Percentiles rank a stretch among this genome's conserved stretches.
phyloP scores from a whole-genome alignment of 345 rosid species.

The Salix dunnii region DNA sequence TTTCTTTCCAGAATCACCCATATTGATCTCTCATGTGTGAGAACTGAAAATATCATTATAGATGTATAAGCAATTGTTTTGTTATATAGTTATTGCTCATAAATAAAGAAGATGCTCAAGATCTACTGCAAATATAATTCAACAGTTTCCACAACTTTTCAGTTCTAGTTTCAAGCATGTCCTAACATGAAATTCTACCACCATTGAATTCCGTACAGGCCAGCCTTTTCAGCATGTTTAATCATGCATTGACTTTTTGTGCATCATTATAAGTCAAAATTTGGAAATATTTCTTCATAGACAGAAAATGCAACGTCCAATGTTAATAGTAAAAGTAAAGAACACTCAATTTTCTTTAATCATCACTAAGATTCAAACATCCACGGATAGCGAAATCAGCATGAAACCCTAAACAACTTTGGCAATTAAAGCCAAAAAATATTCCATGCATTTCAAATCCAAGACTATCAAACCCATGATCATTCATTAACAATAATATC shows the following conservation, averaged over 20 bases:
- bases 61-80: not conserved
- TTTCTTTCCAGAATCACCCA: slow-evolving; percentile 34
- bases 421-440: not conserved
- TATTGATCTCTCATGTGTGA: slow-evolving; percentile 24
- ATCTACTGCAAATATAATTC: not conserved
- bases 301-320: not conserved
- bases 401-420: not conserved
- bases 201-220: not conserved
- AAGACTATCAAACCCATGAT: not conserved
- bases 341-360: not conserved
- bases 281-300: not conserved
- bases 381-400: not conserved
- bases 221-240: not conserved
- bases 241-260: not conserved
- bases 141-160: not conserved
- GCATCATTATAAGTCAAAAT: not conserved
- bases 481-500: not conserved
- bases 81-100: not conserved
- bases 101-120: not conserved
- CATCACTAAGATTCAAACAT: not conserved
- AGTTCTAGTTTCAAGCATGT: not conserved
- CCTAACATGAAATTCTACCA: not conserved
- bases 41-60: slow-evolving; percentile 8
- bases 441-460: not conserved
- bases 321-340: not conserved